phyloP scores from a whole-genome alignment of 306 rosid species.

The Gastrolobium bilobum region DNA sequence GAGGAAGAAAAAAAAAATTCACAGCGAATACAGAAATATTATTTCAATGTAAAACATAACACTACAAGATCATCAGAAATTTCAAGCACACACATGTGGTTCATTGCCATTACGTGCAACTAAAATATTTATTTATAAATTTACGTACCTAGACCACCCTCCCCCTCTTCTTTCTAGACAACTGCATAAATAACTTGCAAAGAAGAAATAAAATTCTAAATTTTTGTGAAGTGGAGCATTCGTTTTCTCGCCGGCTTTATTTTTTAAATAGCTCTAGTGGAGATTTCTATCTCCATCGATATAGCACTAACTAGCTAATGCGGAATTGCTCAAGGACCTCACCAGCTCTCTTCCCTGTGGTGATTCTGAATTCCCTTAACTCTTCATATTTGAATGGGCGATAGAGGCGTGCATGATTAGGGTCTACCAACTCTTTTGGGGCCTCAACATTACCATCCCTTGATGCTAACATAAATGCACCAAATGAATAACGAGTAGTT shows the following conservation, averaged over 20 bases:
- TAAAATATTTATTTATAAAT: too few relatives aligned
- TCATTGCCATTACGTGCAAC: too few relatives aligned
- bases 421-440: conserved; percentile 53
- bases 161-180: too few relatives aligned
- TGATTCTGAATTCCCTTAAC: conserved; percentile 30
- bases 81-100: too few relatives aligned
- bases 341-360: conserved; percentile 33
- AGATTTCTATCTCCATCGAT: not conserved
- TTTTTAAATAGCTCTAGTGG: not conserved
- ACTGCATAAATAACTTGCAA: too few relatives aligned
- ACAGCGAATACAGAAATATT: too few relatives aligned
- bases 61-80: too few relatives aligned
- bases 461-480: conserved; percentile 50
- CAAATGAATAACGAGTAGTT: not conserved
- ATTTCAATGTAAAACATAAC: too few relatives aligned
- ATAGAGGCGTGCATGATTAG: conserved; percentile 47
- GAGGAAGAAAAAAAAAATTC: too few relatives aligned
- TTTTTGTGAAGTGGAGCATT: too few relatives aligned
- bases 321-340: conserved; percentile 48
- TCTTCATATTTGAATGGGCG: conserved; percentile 49
- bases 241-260: not conserved
- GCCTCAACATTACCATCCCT: conserved; percentile 49
- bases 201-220: too few relatives aligned
- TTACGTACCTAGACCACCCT: too few relatives aligned
- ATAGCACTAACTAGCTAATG: not conserved